Base-by-base conservation (phyloP, 2,329 filamentous ascomycete species). In the Aspergillus quadrilineatus region DNA sequence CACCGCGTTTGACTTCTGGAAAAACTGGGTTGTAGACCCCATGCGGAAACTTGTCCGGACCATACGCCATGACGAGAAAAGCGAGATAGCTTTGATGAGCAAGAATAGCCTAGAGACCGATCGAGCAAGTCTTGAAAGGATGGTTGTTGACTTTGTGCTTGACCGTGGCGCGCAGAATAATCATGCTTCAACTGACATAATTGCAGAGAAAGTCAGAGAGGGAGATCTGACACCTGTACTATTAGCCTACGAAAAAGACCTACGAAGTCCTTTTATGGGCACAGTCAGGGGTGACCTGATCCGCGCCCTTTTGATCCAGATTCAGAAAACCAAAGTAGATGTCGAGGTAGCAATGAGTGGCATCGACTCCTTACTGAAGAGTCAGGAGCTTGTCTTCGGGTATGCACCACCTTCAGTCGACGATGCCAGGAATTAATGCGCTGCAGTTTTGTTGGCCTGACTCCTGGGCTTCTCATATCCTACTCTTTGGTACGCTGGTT, bases 261-360 rank as follows among this genome's bases (percentile, higher is more conserved):
- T 99, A 42, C 84, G 89, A 51, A 88, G 80, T 46, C 94, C 94
- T 1, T 86, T 99, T 59, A 80, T 87, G 53, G 92, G 93, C 6
- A 90, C 92, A 0, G 75, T 99, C 15, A 84, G 86, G 30, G 94
- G 94, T 9, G 93, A 97, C 66, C 81, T 99, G 29, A 84, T 97
- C 36, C 87, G 93, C 50, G 92, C 93, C 4, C 84, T 99, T 29
- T 80, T 99, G 44, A 97, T 99, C 54, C 94, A 99, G 70, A 88
- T 99, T 37, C 94, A 99, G 69, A 99, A 99, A 81, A 97, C 94
- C 22, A 99, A 99, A 78, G 94, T 99, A 7, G 94, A 99, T 69
- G 86, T 99, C 10, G 94, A 99, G 73, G 87, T 97, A 59, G 94
- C 94, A 12, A 92, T 99, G 77, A 91, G 89, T 58, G 94, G 94